Percentiles rank a stretch among this genome's conserved stretches.
These are phyloP conservation scores for Collybiopsis luxurians DNA, from an alignment of 768 basidiomycete species.

Conservation along the genomic window DNA sequence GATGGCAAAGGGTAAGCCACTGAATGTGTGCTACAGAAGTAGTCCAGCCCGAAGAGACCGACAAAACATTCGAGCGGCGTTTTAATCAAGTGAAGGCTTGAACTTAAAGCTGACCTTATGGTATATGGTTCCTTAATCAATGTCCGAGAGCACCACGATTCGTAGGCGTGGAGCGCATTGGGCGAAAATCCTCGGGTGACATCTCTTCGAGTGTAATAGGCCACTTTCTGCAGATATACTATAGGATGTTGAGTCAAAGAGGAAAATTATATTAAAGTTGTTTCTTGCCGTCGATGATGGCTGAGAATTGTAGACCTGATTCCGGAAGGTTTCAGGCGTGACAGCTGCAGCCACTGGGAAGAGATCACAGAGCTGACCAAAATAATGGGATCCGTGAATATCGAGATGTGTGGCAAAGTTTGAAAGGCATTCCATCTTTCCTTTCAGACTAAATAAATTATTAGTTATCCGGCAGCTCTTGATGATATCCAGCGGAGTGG, in stretches of 20 bases:
- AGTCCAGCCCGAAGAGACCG: neutral
- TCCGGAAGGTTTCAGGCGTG: constrained; percentile 23
- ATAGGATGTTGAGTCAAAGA: neutral
- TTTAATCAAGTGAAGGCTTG: neutral
- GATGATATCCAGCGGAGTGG: constrained; percentile 42
- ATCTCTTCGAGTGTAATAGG: constrained; percentile 42
- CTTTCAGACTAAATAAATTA: constrained; percentile 24
- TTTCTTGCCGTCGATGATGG: constrained; percentile 5
- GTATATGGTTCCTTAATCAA: constrained; percentile 25
- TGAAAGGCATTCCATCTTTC: constrained; percentile 35
- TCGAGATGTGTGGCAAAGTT: constrained; percentile 47
- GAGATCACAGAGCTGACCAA: constrained; percentile 54
- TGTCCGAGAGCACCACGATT: constrained; percentile 33
- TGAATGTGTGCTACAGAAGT: constrained; percentile 38
- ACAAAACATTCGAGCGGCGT: neutral
- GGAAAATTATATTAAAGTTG: neutral
- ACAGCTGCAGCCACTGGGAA: constrained; percentile 37
- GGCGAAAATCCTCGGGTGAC: constrained; percentile 60
- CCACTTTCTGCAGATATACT: neutral
- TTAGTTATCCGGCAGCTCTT: neutral
- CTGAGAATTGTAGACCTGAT: constrained; percentile 26
- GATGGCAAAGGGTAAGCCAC: constrained; percentile 57
- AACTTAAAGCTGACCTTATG: constrained; percentile 31
- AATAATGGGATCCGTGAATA: constrained; percentile 47
- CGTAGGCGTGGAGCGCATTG: constrained; percentile 31